Conservation (phyloP, 306 rosid species). For the Hylodesmum podocarpum region DNA sequence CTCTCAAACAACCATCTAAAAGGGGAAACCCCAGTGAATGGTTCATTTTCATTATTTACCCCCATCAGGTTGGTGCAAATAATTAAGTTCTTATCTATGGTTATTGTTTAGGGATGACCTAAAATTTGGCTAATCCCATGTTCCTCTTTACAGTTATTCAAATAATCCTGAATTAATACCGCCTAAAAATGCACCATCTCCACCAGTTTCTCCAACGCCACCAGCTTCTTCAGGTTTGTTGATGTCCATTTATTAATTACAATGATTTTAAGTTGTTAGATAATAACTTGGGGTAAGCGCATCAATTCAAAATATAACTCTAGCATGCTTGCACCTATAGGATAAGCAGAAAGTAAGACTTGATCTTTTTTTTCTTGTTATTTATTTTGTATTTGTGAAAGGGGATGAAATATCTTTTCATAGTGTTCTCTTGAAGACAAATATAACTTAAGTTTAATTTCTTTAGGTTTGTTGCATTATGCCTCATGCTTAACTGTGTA, state of each 20-base stretch:
- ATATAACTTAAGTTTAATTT: neutral
- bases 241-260: neutral
- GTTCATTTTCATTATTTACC: constrained; percentile 86
- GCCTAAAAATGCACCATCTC: constrained; percentile 36
- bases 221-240: constrained; percentile 50
- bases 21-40: constrained; percentile 68
- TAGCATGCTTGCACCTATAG: neutral
- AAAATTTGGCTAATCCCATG: constrained; percentile 26
- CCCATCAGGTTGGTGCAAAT: constrained; percentile 72
- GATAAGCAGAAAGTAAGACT: constrained; percentile 4
- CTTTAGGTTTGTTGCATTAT: neutral
- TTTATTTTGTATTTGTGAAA: neutral
- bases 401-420: constrained; percentile 10
- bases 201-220: constrained; percentile 45
- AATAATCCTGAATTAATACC: constrained; percentile 37
- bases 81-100: neutral
- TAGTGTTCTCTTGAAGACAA: neutral
- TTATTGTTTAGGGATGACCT: constrained; percentile 18
- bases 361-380: neutral
- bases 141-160: constrained; percentile 55
- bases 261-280: neutral
- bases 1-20: constrained; percentile 66
- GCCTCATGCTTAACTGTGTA: neutral
- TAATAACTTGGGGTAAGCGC: constrained; percentile 5
- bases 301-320: neutral